Evolutionary conservation across 1,139 yeast species (phyloP).

Genomic region (Yamadazyma epiphylla): DNA sequence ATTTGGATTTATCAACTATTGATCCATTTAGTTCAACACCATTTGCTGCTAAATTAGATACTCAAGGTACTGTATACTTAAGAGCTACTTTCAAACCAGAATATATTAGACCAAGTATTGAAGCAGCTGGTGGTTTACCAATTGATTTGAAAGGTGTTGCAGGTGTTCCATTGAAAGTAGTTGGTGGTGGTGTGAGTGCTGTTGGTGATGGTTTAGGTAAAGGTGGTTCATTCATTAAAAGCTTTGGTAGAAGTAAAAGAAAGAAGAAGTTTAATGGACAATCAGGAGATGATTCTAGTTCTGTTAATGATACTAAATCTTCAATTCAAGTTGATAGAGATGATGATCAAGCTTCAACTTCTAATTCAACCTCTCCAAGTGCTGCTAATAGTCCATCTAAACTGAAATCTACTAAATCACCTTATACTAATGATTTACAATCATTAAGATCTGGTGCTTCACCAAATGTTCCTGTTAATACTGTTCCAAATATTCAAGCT

Average conservation of each 20-base stretch:
- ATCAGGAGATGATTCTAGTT: conserved; percentile 6
- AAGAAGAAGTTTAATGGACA: too few relatives aligned
- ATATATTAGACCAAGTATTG: conserved; percentile 59
- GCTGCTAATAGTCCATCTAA: conserved; percentile 7
- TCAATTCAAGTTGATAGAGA: conserved; percentile 4
- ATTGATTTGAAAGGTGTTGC: conserved; percentile 37
- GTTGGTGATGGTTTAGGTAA: conserved; percentile 35
- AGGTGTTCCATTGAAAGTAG: conserved; percentile 47
- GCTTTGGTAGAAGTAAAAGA: conserved; percentile 24
- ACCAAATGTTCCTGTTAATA: conserved; percentile 13
- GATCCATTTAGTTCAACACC: conserved; percentile 42
- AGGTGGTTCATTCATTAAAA: conserved; percentile 40
- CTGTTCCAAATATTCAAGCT: conserved; percentile 33
- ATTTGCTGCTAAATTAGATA: conserved; percentile 48
- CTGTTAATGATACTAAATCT: conserved; percentile 1
- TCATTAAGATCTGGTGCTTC: conserved; percentile 20
- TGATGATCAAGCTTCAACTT: conserved; percentile 1
- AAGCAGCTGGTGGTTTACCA: conserved; percentile 37
- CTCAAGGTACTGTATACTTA: conserved; percentile 58
- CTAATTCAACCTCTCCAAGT: conserved; percentile 1
- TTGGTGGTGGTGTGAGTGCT: conserved; percentile 37
- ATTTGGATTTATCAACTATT: conserved; percentile 46
- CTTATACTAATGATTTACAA: conserved; percentile 20
- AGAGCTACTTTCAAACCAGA: conserved; percentile 60
- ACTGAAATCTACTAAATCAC: conserved; percentile 8